Percentiles rank a stretch among this genome's conserved stretches.
These are phyloP conservation scores for Coemansia sp. DNA, from an alignment of 192 early-diverging fungal genomes.

Conservation along the genomic window DNA sequence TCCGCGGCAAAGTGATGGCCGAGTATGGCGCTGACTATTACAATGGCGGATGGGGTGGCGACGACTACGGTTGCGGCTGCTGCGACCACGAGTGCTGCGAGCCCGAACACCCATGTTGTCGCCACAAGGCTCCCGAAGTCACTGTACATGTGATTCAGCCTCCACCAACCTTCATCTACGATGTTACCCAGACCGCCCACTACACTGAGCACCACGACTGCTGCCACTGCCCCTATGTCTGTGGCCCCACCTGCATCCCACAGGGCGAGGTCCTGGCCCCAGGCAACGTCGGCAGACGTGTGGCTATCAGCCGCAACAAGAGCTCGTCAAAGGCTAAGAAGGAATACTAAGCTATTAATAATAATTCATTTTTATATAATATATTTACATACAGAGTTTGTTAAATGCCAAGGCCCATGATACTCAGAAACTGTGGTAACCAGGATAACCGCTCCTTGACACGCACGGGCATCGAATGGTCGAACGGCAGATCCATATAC, in stretches of 20 bases:
- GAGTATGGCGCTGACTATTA: slow-evolving; percentile 5
- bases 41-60: slow-evolving; percentile 20
- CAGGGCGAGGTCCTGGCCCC: slow-evolving; percentile 56
- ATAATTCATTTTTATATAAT: not conserved
- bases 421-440: slow-evolving; percentile 38
- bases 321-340: slow-evolving; percentile 9
- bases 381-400: slow-evolving; percentile 2
- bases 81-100: slow-evolving; percentile 16
- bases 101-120: slow-evolving; percentile 21
- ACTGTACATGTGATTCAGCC: slow-evolving; percentile 56
- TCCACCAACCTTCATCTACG: slow-evolving; percentile 54
- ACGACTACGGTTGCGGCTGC: slow-evolving; percentile 25
- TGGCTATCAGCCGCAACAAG: slow-evolving; percentile 30
- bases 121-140: slow-evolving; percentile 39
- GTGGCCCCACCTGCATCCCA: slow-evolving; percentile 51
- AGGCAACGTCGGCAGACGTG: slow-evolving; percentile 30
- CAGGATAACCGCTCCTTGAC: slow-evolving; percentile 41
- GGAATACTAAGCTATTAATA: not conserved
- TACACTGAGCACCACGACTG: slow-evolving; percentile 58
- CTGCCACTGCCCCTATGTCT: slow-evolving; percentile 49
- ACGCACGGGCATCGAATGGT: slow-evolving; percentile 33
- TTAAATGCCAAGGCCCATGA: slow-evolving; percentile 33
- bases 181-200: slow-evolving; percentile 50
- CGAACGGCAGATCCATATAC: slow-evolving; percentile 34
- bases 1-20: slow-evolving; percentile 11